Conservation (phyloP, 2,329 filamentous ascomycete species). For the Neofusicoccum kwambonambiense region DNA sequence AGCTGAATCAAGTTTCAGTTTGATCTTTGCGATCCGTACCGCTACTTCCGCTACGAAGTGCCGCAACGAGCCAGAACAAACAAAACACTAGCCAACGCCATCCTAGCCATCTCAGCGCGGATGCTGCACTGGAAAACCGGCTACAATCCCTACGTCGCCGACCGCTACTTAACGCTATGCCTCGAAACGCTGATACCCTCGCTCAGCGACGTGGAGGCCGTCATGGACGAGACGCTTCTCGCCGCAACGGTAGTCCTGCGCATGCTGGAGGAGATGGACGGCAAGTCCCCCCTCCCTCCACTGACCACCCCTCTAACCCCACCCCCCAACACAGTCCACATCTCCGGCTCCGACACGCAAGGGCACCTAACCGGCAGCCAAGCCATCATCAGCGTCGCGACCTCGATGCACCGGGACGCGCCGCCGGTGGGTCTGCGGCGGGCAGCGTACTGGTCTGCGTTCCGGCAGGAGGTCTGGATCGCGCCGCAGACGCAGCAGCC, state of each 20-base stretch:
- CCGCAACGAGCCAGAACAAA: slow-evolving; percentile 38
- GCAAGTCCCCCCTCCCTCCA: slow-evolving; percentile 18
- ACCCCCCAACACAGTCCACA: slow-evolving; percentile 23
- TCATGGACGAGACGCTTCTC: slow-evolving; percentile 41
- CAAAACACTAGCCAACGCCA: slow-evolving; percentile 43
- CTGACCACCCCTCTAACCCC: not conserved
- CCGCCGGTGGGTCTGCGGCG: slow-evolving; percentile 26
- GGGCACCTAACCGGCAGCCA: slow-evolving; percentile 36
- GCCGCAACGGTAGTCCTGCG: slow-evolving; percentile 43
- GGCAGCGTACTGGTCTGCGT: slow-evolving; percentile 39
- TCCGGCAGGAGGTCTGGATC: slow-evolving; percentile 39
- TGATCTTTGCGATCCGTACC: slow-evolving; percentile 35
- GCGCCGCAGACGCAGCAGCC: slow-evolving; percentile 21
- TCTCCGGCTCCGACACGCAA: slow-evolving; percentile 36
- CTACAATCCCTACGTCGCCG: slow-evolving; percentile 43
- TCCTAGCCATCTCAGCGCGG: slow-evolving; percentile 43
- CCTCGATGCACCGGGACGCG: slow-evolving; percentile 27
- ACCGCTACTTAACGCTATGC: slow-evolving; percentile 43
- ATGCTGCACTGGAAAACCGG: slow-evolving; percentile 41
- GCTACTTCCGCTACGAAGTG: slow-evolving; percentile 35
- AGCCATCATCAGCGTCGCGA: not conserved
- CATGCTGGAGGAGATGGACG: slow-evolving; percentile 44
- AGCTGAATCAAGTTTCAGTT: slow-evolving; percentile 25
- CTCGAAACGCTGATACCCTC: slow-evolving; percentile 42
- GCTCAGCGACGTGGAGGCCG: slow-evolving; percentile 39